These are phyloP conservation scores for Sporisorium sorghi DNA, from an alignment of 1,284 basidiomycete species.

Conservation along the genomic window DNA sequence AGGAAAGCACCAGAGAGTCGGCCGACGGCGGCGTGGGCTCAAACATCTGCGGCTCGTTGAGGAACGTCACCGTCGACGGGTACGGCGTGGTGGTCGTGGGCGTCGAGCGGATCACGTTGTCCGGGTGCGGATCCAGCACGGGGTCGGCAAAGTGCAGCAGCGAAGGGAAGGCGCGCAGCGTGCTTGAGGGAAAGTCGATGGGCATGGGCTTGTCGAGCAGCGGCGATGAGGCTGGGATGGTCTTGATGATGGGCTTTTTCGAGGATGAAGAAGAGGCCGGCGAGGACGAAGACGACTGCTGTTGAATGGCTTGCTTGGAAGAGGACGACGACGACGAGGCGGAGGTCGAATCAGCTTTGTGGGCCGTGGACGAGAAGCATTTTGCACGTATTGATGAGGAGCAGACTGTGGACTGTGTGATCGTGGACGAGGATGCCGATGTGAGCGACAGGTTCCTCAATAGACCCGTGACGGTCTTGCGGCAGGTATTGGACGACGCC, in stretches of 20 bases:
- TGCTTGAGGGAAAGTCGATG: conserved; percentile 45
- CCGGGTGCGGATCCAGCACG: conserved; percentile 64
- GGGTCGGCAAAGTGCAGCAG: conserved; percentile 66
- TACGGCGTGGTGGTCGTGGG: conserved; percentile 42
- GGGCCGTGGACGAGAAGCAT: conserved; percentile 23
- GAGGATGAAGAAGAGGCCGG: conserved; percentile 18
- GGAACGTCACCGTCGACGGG: conserved; percentile 53
- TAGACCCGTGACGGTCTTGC: conserved; percentile 30
- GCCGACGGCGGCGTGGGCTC: conserved; percentile 55
- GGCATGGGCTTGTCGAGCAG: conserved; percentile 59
- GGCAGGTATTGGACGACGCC: conserved; percentile 25
- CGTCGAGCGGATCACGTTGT: conserved; percentile 41
- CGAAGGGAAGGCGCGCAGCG: conserved; percentile 57
- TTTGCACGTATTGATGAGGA: conserved; percentile 12
- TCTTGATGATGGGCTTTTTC: conserved; percentile 12
- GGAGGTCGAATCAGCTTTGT: conserved; percentile 2
- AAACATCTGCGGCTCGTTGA: conserved; percentile 61
- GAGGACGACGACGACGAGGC: conserved; percentile 19
- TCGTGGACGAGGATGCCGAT: conserved; percentile 19
- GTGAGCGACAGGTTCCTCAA: conserved; percentile 25
- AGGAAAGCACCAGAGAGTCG: conserved; percentile 55
- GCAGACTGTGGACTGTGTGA: conserved; percentile 11
- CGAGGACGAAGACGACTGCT: neutral
- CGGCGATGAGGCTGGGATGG: conserved; percentile 37
- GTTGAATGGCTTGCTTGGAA: conserved; percentile 8